Base-by-base conservation (phyloP, 495 filamentous ascomycete genomes). In the Penicillium verhagenii region DNA sequence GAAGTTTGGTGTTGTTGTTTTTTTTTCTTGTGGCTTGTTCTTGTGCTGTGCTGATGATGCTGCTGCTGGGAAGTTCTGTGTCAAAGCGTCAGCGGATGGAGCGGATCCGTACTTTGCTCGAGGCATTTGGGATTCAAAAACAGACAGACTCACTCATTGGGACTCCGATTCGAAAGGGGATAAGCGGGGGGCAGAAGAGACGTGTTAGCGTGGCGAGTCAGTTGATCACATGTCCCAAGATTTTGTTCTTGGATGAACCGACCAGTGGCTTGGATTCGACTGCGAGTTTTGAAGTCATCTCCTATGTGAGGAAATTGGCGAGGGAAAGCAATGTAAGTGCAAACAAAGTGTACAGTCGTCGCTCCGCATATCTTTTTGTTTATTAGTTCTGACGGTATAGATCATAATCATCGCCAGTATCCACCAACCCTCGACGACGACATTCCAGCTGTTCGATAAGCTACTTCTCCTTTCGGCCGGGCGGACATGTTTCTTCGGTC, bases 191-290 rank as follows among this genome's bases (percentile, higher is more conserved):
- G 3, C 89, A 95, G 70, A 92, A 92, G 71, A 74, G 88, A 6
- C 76, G 90, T 10, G 71, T 90, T n/a, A 86, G 87, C 54, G 84
- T 92, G 7, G 89, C 89, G 1, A 85, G 85, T 53, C 89, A 90
- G 67, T 72, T 95, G 33, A 87, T 95, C 59, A 92, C 89, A 9
- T 79, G 75, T 48, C 90, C 90, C 0, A 86, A 86, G 69, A 85
- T 95, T 13, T 56, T 94, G 53, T 92, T 94, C 58, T 60, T 94
- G 46, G 90, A 94, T 65, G 90, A 92, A 64, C 90, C 89, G 7
- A 94, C 89, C 0, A 88, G 84, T 50, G 90, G 90, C 13, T 68
- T 94, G 28, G 90, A 94, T 65, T 89, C 86, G 5, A 78, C 80
- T 2, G 83, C 85, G 1, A 85, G 81, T 49, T 87, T 68, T 51